phyloP scores from a whole-genome alignment of 768 basidiomycete genomes.

The Phanerochaete carnosa region DNA sequence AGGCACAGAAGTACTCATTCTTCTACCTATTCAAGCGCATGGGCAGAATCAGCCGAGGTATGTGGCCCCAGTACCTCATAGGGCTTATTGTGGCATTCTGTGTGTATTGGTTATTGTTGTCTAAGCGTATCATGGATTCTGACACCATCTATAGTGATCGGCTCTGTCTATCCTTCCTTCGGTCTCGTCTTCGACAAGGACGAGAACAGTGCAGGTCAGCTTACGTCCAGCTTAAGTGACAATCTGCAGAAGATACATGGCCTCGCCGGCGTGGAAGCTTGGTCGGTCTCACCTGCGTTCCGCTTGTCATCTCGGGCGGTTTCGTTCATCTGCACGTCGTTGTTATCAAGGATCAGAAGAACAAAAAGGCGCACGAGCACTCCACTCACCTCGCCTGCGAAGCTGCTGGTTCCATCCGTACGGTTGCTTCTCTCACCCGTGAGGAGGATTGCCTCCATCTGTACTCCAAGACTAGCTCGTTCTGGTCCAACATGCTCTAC shows the following conservation, averaged over 20 bases:
- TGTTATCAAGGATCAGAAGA: constrained; percentile 79
- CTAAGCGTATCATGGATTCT: neutral
- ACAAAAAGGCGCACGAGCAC: constrained; percentile 72
- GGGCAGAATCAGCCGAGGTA: constrained; percentile 56
- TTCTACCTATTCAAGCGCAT: constrained; percentile 71
- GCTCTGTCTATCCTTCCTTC: constrained; percentile 69
- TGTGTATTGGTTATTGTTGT: constrained; percentile 8
- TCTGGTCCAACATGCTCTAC: constrained; percentile 64
- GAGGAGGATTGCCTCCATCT: constrained; percentile 71
- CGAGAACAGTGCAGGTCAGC: constrained; percentile 75
- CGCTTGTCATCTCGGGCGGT: constrained; percentile 64
- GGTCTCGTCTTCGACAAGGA: constrained; percentile 67
- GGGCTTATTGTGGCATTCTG: constrained; percentile 55
- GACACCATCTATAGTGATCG: constrained; percentile 32
- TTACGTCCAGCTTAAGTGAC: constrained; percentile 79
- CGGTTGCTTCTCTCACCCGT: constrained; percentile 83
- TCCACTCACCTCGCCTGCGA: constrained; percentile 90
- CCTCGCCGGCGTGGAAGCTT: constrained; percentile 81
- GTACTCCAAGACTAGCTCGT: constrained; percentile 63
- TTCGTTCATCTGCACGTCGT: constrained; percentile 83
- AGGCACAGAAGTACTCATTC: constrained; percentile 38
- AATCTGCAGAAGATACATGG: constrained; percentile 89
- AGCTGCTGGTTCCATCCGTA: constrained; percentile 84
- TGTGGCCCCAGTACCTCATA: constrained; percentile 54
- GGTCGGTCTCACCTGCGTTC: constrained; percentile 78